Conservation (phyloP, 2,329 filamentous ascomycete genomes). For the Cordyceps farinosa region DNA sequence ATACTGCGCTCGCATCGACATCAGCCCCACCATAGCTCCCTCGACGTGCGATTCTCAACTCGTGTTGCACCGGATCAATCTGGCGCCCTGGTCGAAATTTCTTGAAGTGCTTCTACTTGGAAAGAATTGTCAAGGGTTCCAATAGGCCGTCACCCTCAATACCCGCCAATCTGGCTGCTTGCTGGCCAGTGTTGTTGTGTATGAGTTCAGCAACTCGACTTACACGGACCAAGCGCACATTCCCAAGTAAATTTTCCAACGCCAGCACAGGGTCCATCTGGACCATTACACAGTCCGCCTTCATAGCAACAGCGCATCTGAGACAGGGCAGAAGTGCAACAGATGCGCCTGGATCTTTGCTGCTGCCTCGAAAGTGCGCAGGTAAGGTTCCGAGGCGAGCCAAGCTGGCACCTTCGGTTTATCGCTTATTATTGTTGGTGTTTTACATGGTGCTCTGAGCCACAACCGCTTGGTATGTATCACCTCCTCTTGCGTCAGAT, state of each 20-base stretch:
- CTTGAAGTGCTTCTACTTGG: neutral
- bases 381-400: neutral
- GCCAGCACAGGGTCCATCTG: neutral
- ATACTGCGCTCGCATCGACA: neutral
- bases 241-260: neutral
- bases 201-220: neutral
- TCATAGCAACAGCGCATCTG: neutral
- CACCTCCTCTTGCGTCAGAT: neutral
- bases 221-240: neutral
- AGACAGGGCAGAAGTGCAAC: neutral
- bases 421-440: neutral
- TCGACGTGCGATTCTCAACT: neutral
- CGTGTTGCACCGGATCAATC: neutral
- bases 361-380: neutral
- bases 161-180: neutral
- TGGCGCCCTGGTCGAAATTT: neutral
- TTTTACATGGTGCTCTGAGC: neutral
- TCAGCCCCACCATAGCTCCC: constrained; percentile 9
- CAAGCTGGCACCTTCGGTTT: neutral
- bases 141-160: neutral
- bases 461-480: neutral
- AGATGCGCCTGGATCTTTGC: neutral
- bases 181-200: neutral
- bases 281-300: too few species aligned
- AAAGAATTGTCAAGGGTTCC: neutral